Percentiles rank a stretch among this genome's conserved stretches.
These are phyloP conservation scores for Ilex paraguariensis DNA, from an alignment of 305 asterid genomes.

Conservation along the genomic window DNA sequence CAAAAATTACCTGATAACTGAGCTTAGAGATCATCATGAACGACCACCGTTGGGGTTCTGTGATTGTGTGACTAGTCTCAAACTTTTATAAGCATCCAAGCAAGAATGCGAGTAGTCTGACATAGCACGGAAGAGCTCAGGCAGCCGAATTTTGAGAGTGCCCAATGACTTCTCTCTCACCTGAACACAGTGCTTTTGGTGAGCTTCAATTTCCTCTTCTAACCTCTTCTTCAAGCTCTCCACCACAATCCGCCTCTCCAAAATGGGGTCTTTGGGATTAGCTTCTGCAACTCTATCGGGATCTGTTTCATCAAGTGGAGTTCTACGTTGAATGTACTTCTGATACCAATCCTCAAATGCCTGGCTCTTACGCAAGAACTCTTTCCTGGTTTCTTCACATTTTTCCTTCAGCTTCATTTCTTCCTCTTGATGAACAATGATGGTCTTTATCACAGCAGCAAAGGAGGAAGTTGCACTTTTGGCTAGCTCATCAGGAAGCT, in stretches of 20 bases:
- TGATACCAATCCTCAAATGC: slow-evolving; percentile 85
- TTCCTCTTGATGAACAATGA: slow-evolving; percentile 69
- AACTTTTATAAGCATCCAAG: slow-evolving; percentile 49
- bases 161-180: slow-evolving; percentile 86
- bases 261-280: slow-evolving; percentile 48
- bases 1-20: background rate
- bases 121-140: slow-evolving; percentile 83
- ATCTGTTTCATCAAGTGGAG: slow-evolving; percentile 37
- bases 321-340: slow-evolving; percentile 46
- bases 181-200: slow-evolving; percentile 69
- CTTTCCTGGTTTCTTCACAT: slow-evolving; percentile 73
- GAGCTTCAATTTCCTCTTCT: slow-evolving; percentile 74
- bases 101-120: slow-evolving; percentile 64
- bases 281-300: slow-evolving; percentile 32
- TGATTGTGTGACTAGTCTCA: slow-evolving; percentile 42
- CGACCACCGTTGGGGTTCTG: slow-evolving; percentile 37
- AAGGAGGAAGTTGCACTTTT: slow-evolving; percentile 70
- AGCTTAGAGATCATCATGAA: slow-evolving; percentile 5
- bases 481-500: slow-evolving; percentile 88
- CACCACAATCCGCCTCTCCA: slow-evolving; percentile 61
- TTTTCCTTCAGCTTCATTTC: slow-evolving; percentile 91
- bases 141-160: slow-evolving; percentile 68
- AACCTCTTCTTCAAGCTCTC: slow-evolving; percentile 64
- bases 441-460: slow-evolving; percentile 75
- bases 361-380: slow-evolving; percentile 65